Conservation (phyloP, 345 rosid species). For the Aurinia saxatilis region DNA sequence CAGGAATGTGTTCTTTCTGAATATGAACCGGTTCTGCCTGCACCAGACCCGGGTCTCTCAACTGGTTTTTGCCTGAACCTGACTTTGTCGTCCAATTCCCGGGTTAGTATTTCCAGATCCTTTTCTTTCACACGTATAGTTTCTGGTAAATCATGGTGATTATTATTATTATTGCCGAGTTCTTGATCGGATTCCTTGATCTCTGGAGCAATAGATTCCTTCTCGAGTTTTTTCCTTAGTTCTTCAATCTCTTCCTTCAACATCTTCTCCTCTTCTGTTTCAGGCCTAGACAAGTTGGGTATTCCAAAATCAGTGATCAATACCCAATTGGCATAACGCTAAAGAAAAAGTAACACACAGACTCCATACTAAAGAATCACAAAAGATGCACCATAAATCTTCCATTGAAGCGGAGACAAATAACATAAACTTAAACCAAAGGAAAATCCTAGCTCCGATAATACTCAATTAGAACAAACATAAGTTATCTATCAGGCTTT, state of each 20-base stretch:
- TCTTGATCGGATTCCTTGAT: conserved; percentile 32
- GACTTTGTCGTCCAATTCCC: conserved; percentile 69
- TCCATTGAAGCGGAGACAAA: too few species aligned
- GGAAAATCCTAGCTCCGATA: not conserved
- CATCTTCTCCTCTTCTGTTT: conserved; percentile 69
- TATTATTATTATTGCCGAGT: conserved; percentile 26
- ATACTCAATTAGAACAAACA: not conserved
- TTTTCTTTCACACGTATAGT: conserved; percentile 52
- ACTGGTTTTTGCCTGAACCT: conserved; percentile 67
- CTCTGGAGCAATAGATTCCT: conserved; percentile 29
- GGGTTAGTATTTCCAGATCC: conserved; percentile 50
- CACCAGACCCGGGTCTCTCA: conserved; percentile 37
- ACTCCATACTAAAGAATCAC: conserved; percentile 1
- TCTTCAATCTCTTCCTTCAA: conserved; percentile 62
- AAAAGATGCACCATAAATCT: not conserved
- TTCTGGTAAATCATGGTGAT: conserved; percentile 33
- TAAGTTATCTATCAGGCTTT: not conserved
- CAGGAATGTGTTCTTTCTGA: conserved; percentile 73
- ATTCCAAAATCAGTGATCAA: conserved; percentile 10
- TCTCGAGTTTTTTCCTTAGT: conserved; percentile 45
- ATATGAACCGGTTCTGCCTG: conserved; percentile 44
- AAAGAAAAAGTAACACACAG: not conserved
- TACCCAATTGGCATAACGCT: not conserved
- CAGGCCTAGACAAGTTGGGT: conserved; percentile 49
- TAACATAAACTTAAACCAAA: not conserved